Evolutionary conservation across 2,329 filamentous ascomycete species (phyloP), one percentile per base, ranked within the genome.

Genomic region (Monilinia fructigena): DNA sequence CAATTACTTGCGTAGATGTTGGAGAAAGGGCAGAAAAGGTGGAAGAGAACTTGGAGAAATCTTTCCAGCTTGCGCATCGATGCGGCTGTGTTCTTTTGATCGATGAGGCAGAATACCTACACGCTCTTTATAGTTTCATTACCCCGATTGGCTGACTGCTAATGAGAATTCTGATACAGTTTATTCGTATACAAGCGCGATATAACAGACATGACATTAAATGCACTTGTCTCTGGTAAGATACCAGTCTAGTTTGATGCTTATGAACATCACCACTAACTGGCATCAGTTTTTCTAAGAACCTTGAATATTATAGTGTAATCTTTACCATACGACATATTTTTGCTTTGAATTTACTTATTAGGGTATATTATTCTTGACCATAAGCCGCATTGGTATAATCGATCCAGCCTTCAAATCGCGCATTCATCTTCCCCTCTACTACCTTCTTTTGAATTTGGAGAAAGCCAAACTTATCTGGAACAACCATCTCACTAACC

Each of bases 1-100:
- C 78, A 31, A 78, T 85, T 59, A 80, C 78, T 68, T 89, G 89
- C 0, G 90, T 89, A 31, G 89, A 93, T 74, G 82, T 93, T 0
- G 90, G 90, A 38, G 79, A 86, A 1, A 83, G 88, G 59, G 83
- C 87, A 0, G 81, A 83, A 68, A 83, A 83, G 14, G 82, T 93
- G 0, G 90, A 93, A 75, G 67, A 68, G 42, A 74, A 72, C 56
- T 64, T 74, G 10, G 63, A 72, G 23, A 52, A 60, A 4, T 68
- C 71, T 3, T 55, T 73, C 0, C 35, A 68, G 38, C 63, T 71
- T n/a, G 70, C 66, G 2, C 70, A 68, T 31, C 64, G 31, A 6
- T 71, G 67, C 68, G 48, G 59, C 4, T 70, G 70, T 20, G 63
- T 79, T 0, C 56, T 70, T 20, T 28, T 28, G 3, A 52, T 71